Evolutionary conservation across 2,329 filamentous ascomycete genomes (phyloP).

Genomic region (Bertia moriformis): DNA sequence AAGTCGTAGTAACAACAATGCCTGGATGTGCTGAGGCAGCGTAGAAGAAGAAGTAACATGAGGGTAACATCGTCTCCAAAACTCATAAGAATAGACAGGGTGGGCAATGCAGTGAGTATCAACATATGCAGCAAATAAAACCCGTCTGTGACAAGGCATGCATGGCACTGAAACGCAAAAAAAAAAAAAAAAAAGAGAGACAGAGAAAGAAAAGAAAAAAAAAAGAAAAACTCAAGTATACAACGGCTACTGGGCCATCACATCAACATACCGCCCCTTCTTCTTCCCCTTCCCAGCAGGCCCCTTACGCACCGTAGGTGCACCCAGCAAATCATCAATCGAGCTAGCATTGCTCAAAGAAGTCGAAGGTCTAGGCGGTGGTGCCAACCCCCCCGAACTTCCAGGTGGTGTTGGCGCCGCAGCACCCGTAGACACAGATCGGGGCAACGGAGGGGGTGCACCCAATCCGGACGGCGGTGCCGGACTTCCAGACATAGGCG

Average conservation of each 20-base stretch:
- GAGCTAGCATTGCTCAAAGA: neutral
- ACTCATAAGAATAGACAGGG: too few relatives aligned
- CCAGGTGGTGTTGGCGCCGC: neutral
- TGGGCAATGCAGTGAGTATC: too few relatives aligned
- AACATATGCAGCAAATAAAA: too few relatives aligned
- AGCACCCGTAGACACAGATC: conserved; percentile 1
- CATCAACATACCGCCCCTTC: conserved; percentile 1
- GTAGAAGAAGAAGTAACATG: too few relatives aligned
- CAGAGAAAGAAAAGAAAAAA: neutral
- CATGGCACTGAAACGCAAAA: neutral
- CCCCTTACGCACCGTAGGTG: neutral
- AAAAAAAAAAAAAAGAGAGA: neutral
- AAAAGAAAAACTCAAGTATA: neutral
- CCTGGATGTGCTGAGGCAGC: too few relatives aligned
- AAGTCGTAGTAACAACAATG: too few relatives aligned
- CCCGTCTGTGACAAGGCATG: too few relatives aligned
- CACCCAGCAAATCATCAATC: neutral
- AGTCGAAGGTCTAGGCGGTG: neutral
- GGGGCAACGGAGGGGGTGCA: neutral
- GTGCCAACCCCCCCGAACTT: neutral
- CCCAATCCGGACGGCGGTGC: neutral
- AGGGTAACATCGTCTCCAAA: too few relatives aligned
- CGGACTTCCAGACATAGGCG: neutral
- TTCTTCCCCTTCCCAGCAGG: neutral
- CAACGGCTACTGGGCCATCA: conserved; percentile 1